A percentile compares a stretch with the other conserved stretches of the same genome.
These are phyloP conservation scores for Turritis glabra DNA, from an alignment of 345 rosid genomes.

Conservation along the genomic window DNA sequence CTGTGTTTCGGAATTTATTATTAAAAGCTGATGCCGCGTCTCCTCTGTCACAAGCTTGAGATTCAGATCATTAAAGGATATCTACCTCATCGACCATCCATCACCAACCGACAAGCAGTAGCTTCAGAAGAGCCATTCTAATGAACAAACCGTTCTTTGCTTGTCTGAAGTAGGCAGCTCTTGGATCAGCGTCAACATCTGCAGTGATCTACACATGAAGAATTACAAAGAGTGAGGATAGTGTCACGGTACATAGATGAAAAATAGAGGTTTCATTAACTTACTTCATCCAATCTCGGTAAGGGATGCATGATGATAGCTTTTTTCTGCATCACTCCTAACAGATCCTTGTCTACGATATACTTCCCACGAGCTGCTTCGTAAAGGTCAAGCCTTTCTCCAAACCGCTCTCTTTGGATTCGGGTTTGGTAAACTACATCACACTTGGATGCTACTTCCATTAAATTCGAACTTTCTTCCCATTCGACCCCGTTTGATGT, in stretches of 20 bases:
- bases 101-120: slow-evolving; percentile 42
- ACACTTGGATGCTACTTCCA: slow-evolving; percentile 83
- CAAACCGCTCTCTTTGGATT: slow-evolving; percentile 86
- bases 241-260: neutral
- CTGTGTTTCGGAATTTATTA: slow-evolving; percentile 4
- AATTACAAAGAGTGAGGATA: neutral
- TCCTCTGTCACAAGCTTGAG: slow-evolving; percentile 14
- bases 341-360: slow-evolving; percentile 60
- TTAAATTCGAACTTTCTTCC: slow-evolving; percentile 83
- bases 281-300: slow-evolving; percentile 92
- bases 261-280: neutral
- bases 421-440: slow-evolving; percentile 92
- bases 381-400: slow-evolving; percentile 79
- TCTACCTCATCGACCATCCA: neutral
- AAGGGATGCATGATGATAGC: slow-evolving; percentile 96
- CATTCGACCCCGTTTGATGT: slow-evolving; percentile 68
- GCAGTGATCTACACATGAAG: slow-evolving; percentile 64
- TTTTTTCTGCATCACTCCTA: slow-evolving; percentile 74
- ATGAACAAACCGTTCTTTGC: slow-evolving; percentile 95
- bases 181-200: slow-evolving; percentile 80
- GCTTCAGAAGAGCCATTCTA: slow-evolving; percentile 81
- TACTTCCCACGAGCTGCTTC: slow-evolving; percentile 94
- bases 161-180: slow-evolving; percentile 97
- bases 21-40: slow-evolving; percentile 1
- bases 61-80: neutral